Evolutionary conservation across 2,329 filamentous ascomycete genomes (phyloP).

Genomic region (Sporothrix pseudoabietina): DNA sequence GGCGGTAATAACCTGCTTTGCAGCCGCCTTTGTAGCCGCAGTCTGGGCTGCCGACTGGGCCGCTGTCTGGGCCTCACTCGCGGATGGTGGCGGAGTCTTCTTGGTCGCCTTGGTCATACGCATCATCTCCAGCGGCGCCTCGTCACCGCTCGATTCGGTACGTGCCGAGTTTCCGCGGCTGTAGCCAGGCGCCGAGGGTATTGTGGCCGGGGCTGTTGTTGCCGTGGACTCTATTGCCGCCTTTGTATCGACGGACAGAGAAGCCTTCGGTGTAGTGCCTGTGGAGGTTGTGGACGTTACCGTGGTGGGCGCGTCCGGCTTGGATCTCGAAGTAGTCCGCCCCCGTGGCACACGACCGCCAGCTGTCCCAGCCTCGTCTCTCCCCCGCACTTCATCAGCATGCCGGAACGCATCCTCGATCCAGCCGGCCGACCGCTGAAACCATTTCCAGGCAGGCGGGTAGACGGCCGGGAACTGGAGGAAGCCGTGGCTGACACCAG

Average conservation of each 20-base stretch:
- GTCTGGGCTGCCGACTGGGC: neutral
- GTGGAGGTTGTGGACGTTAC: too few relatives aligned
- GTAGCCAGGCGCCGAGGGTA: neutral
- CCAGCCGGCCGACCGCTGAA: slow-evolving; percentile 78
- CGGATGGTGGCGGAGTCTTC: slow-evolving; percentile 34
- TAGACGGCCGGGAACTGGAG: slow-evolving; percentile 87
- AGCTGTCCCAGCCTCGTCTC: neutral
- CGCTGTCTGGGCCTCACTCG: neutral
- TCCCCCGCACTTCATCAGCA: slow-evolving; percentile 43
- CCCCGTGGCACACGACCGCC: neutral
- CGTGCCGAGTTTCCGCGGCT: neutral
- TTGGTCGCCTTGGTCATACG: slow-evolving; percentile 55
- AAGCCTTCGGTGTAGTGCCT: neutral
- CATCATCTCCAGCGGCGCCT: slow-evolving; percentile 79
- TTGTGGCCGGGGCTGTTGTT: neutral
- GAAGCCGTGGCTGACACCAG: slow-evolving; percentile 91
- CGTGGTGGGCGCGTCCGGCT: neutral
- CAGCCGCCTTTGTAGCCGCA: neutral
- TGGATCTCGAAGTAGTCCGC: neutral
- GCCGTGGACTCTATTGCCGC: neutral
- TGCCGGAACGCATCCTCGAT: slow-evolving; percentile 73
- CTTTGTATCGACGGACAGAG: neutral
- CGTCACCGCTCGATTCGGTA: slow-evolving; percentile 71
- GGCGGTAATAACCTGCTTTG: neutral
- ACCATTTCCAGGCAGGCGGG: slow-evolving; percentile 85